Evolutionary conservation across 2,329 filamentous ascomycete species (phyloP), one percentile per base, ranked within the genome.

Genomic region (Aspergillus flavus): DNA sequence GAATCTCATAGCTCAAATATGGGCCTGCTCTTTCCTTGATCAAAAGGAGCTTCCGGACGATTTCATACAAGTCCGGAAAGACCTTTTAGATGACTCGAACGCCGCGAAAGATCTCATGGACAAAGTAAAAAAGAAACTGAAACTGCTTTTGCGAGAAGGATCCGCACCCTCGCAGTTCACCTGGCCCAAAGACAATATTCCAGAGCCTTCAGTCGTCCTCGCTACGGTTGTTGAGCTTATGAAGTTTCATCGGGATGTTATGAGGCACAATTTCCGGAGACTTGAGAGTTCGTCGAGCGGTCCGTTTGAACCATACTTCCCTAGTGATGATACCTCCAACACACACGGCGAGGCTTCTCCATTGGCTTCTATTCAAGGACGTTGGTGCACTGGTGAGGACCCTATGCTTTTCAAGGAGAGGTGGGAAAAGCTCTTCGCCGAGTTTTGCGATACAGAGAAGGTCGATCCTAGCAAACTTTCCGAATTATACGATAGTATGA

Each of bases 41-140:
- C 88, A 92, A 73, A 93, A 96, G 75, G 91, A 97, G 60, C 83
- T 97, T 19, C 87, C 91, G 0, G 87, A 92, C 28, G 92, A 96
- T 71, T 93, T 92, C 68, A 96, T 99, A 66, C 91, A 89, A 39
- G 90, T 98, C 61, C 89, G 95, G 59, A 99, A 99, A 76, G 94
- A 98, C 78, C 85, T 99, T 7, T 82, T 99, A 3, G 95, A 99
- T 76, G 95, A 99, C 75, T 98, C 94, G 0, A 99, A 99, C 77
- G 95, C 95, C 4, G 95, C 95, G 62, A 99, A 99, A 77, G 95
- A 99, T 76, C 93, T 97, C 73, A 99, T 97, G 91, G 96, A 99
- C 80, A 97, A 97, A 79, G 95, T 99, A 61, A 99, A 99, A 85
- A 99, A 99, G 86, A 97, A 96, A 87, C 86, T 99, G 32, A 99